Conservation (phyloP, 495 filamentous ascomycete genomes). For the Sabuloglossum arenarium region DNA sequence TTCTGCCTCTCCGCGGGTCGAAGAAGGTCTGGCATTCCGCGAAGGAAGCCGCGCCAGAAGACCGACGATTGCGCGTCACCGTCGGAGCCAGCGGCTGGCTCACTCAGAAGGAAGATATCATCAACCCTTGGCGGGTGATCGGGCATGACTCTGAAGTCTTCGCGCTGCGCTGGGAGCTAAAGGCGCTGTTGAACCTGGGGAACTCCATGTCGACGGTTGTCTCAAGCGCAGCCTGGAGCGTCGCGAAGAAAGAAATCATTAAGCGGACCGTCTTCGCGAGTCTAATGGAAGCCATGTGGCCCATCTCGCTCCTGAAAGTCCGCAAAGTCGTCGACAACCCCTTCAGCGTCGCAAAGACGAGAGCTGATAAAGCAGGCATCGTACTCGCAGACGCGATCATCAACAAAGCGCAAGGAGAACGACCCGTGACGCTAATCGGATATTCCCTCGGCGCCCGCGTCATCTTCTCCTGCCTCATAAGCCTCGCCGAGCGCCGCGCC, state of each 20-base stretch:
- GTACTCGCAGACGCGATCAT: slow-evolving; percentile 77
- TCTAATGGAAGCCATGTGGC: slow-evolving; percentile 52
- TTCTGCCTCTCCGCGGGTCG: slow-evolving; percentile 42
- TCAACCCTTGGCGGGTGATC: slow-evolving; percentile 55
- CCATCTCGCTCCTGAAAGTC: slow-evolving; percentile 55
- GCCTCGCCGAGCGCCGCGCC: slow-evolving; percentile 49
- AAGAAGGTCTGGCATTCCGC: slow-evolving; percentile 18
- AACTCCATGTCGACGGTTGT: slow-evolving; percentile 52
- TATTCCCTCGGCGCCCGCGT: slow-evolving; percentile 82
- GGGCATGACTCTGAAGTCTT: slow-evolving; percentile 55
- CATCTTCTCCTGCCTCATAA: slow-evolving; percentile 64
- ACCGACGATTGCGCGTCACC: slow-evolving; percentile 56
- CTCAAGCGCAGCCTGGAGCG: slow-evolving; percentile 53
- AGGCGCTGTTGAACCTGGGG: slow-evolving; percentile 56
- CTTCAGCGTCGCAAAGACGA: slow-evolving; percentile 61
- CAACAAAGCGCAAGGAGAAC: slow-evolving; percentile 71
- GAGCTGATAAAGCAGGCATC: slow-evolving; percentile 71
- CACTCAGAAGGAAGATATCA: slow-evolving; percentile 44
- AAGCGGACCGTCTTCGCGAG: slow-evolving; percentile 57
- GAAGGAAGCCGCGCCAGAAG: slow-evolving; percentile 24
- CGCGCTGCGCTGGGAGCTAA: slow-evolving; percentile 65
- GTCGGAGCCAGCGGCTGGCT: slow-evolving; percentile 74
- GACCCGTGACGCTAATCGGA: slow-evolving; percentile 70
- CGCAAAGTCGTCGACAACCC: slow-evolving; percentile 73
- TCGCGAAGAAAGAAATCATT: slow-evolving; percentile 57